A percentile compares a stretch with the other conserved stretches of the same genome.
Evolutionary conservation across 2,329 filamentous ascomycete species (phyloP).

Genomic region (Ophiobolus disseminans): DNA sequence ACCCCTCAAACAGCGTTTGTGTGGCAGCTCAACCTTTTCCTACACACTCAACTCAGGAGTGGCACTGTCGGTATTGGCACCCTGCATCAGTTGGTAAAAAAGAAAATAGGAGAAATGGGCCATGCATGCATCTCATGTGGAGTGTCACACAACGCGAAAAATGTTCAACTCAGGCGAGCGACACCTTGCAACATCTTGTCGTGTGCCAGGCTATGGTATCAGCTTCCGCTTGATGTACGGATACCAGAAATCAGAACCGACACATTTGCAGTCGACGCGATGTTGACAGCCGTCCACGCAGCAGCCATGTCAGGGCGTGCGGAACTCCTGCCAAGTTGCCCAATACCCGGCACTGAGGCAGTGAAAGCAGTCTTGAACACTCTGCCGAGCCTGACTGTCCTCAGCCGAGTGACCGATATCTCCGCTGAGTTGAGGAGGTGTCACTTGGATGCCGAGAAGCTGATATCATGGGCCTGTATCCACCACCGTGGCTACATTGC

Average conservation of each 20-base stretch:
- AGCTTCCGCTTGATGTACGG: conserved; percentile 33
- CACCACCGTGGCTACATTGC: conserved; percentile 40
- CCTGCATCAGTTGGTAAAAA: conserved; percentile 22
- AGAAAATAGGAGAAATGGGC: conserved; percentile 15
- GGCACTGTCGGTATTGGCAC: conserved; percentile 13
- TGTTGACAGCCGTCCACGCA: conserved; percentile 36
- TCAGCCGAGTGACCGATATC: conserved; percentile 25
- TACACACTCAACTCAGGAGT: conserved; percentile 22
- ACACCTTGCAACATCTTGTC: conserved; percentile 24
- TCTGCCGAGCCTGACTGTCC: conserved; percentile 30
- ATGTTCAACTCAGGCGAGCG: conserved; percentile 28
- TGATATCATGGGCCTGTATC: conserved; percentile 40
- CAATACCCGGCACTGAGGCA: conserved; percentile 17
- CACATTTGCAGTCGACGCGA: conserved; percentile 37
- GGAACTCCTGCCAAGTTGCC: conserved; percentile 39
- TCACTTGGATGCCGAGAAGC: conserved; percentile 29
- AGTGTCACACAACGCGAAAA: conserved; percentile 15
- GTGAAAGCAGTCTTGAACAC: conserved; percentile 31
- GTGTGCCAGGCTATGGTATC: conserved; percentile 35
- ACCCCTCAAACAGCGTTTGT: conserved; percentile 22
- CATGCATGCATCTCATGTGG: conserved; percentile 37
- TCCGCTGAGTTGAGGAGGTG: conserved; percentile 18
- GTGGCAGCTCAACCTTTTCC: conserved; percentile 34
- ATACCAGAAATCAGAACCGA: conserved; percentile 41
- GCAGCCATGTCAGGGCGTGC: conserved; percentile 24